Base-by-base conservation (phyloP, 805 yeast species). In the Saccharomyces paradoxus region DNA sequence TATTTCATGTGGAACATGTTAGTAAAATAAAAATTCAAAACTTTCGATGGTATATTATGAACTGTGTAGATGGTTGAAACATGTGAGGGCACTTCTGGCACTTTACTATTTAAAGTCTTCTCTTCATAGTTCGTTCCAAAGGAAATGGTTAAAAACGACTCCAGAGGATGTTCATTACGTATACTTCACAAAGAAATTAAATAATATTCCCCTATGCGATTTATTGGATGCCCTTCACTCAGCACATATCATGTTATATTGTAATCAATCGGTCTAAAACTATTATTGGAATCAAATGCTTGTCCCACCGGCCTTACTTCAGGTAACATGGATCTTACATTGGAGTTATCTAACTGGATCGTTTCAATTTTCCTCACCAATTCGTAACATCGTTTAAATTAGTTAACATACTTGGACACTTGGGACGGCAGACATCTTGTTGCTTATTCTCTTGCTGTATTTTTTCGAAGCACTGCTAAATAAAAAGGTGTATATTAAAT, bases 401-500 rank as follows among this genome's bases (percentile, higher is more conserved):
- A 32, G 48, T 32, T 48, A 60, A 84, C 90, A 81, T 84, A 84
- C 90, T 83, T 86, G 91, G 76, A 87, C 92, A 80, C 91, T 85
- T 83, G 87, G 89, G 77, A 79, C 77, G 73, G 89, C 76, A 75
- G 86, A 81, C 86, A 82, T 82, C 74, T 75, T 74, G 71, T 69
- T 69, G 67, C 64, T 64, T 62, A 56, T 50, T 58, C 56, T 58
- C 55, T 56, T 59, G 44, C 44, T 37, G 22, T 37, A 17, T 10
- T 37, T 37, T 8, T 37, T 37, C 44, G 22, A 7, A 37, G 17
- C 6, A 37, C 12, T 37, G 17, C 44, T 37, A 5, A 17, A 37
- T 17, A 17, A 37, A 37, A 17, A 17, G 24, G 24, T 37, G 17
- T 37, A 37, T 8, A 37, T 7, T 37, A 37, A 37, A 8, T 6